Evolutionary conservation across 2,329 filamentous ascomycete species (phyloP), one percentile per base, ranked within the genome.

Genomic region (Arthrinium phaeospermum): DNA sequence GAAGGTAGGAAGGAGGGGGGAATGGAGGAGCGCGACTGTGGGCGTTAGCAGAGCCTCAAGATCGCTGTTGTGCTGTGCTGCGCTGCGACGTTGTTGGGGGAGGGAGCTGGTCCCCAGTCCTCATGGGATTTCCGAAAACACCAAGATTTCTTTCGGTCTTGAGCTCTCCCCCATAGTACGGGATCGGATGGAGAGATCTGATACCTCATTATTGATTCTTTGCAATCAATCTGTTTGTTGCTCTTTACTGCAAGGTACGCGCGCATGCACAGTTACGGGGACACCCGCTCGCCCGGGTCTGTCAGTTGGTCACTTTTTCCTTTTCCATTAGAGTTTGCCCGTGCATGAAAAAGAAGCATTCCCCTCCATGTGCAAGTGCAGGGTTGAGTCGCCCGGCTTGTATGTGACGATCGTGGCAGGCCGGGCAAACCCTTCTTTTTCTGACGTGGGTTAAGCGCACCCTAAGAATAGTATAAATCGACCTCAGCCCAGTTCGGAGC

Each of bases 221-320:
- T 64, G 57, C 57, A 57, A 41, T 41, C 37, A 41, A 41, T 57
- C 34, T 13, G 34, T n/a, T n/a, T 64, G 57, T 41, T 34, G 27
- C 30, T 8, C 10, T 22, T 64, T 64, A 41, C 34, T 64, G 57
- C 57, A 64, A 64, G 57, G 57, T 64, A 64, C 57, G 57, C 57
- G 57, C 57, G 57, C 57, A 64, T 64, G 57, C 57, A 64, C 30
- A 30, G 24, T 41, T 37, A 64, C 57, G 57, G 57, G 57, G 57
- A 22, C 34, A 41, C 57, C 57, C 57, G 57, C 57, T 41, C 57
- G 57, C 34, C 41, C 22, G 34, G 57, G 30, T 41, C 14, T n/a
- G 16, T 24, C 19, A 13, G 37, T 41, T 47, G 45, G 8, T 64
- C 57, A 41, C 27, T 30, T 64, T 37, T 64, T 41, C 22, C 5